Evolutionary conservation across 2,329 filamentous ascomycete genomes (phyloP), one percentile per base, ranked within the genome.

Genomic region (Mariannaea elegans): DNA sequence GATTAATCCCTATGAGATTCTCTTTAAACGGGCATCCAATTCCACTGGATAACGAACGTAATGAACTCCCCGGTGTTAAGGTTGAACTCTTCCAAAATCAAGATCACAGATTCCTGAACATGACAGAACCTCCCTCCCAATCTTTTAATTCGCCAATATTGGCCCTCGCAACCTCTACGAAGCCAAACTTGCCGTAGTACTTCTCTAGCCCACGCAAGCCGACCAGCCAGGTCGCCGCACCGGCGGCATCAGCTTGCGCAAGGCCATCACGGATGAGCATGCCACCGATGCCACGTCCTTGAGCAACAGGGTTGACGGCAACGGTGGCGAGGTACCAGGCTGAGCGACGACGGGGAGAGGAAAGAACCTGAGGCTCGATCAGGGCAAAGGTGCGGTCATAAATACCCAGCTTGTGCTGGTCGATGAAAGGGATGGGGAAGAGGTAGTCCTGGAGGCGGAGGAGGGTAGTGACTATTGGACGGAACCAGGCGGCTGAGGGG

Each of bases 41-140:
- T n/a, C n/a, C n/a, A n/a, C n/a, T n/a, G n/a, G n/a, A n/a, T n/a
- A n/a, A n/a, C n/a, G n/a, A n/a, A n/a, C n/a, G n/a, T n/a, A n/a
- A n/a, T n/a, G n/a, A n/a, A n/a, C 32, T 19, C 38, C 56, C 55
- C 29, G 63, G 53, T 27, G 24, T 27, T 9, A 27, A 9, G 24
- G 24, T 27, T 9, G 9, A 27, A 27, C 24, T 27, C 24, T n/a
- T n/a, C n/a, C n/a, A n/a, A n/a, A n/a, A n/a, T n/a, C n/a, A n/a
- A n/a, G n/a, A n/a, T n/a, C n/a, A n/a, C n/a, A n/a, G n/a, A n/a
- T 75, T 73, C 47, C 72, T 70, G 38, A 77, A 75, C 77, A 78
- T 78, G 59, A 78, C 59, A 7, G 68, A 47, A 1, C 76, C 76
- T 9, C 76, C 76, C 24, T 75, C 69, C 76, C 76, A 78, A 23